Evolutionary conservation across 805 yeast species (phyloP).

Genomic region (Spathaspora sp.): DNA sequence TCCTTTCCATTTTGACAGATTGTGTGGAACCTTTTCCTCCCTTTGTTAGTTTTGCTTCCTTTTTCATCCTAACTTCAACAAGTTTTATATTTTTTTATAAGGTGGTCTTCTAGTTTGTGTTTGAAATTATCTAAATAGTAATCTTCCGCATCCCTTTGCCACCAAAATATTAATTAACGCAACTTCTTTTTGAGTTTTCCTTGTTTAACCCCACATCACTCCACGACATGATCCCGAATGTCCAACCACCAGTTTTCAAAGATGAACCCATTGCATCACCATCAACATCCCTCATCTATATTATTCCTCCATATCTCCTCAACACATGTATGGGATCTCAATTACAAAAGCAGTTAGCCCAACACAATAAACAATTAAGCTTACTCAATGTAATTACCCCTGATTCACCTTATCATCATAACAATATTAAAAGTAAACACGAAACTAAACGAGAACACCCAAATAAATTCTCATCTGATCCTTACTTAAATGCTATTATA

Average conservation of each 20-base stretch:
- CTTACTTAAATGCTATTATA: slow-evolving; percentile 26
- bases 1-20: background rate
- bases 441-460: background rate
- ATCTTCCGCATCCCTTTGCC: background rate
- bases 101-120: background rate
- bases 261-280: background rate
- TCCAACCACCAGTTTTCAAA: background rate
- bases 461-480: slow-evolving; percentile 23
- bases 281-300: slow-evolving; percentile 13
- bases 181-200: background rate
- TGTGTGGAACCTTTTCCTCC: background rate
- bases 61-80: background rate
- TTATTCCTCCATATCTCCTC: slow-evolving; percentile 42
- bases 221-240: background rate
- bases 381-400: slow-evolving; percentile 22
- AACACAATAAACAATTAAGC: slow-evolving; percentile 19
- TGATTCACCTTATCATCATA: slow-evolving; percentile 21
- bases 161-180: background rate
- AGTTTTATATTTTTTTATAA: background rate
- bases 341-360: slow-evolving; percentile 21
- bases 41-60: background rate
- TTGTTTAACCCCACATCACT: background rate
- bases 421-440: slow-evolving; percentile 8
- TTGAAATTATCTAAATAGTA: background rate
- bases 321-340: slow-evolving; percentile 33